Conservation (phyloP, 305 asterid species). For the Withania somnifera region DNA sequence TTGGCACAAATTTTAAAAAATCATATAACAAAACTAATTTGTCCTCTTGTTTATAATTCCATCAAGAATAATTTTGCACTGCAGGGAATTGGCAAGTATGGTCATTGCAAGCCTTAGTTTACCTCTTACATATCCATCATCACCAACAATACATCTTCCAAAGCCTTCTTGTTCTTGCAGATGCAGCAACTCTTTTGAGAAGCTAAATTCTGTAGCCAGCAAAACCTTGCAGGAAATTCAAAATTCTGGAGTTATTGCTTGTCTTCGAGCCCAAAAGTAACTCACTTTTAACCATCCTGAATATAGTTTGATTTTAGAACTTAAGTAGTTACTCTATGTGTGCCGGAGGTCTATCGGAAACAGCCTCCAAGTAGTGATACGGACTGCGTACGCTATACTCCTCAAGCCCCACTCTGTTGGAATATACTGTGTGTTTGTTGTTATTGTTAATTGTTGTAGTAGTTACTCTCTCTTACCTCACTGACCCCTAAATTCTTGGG, state of each 20-base stretch:
- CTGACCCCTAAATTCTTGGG: not conserved
- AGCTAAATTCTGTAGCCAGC: conserved; percentile 16
- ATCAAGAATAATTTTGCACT: not conserved
- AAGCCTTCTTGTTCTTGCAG: not conserved
- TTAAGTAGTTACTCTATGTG: not conserved
- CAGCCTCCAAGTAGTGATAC: no score
- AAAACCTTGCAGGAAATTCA: conserved; percentile 41
- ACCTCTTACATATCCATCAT: not conserved
- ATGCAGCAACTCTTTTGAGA: not conserved
- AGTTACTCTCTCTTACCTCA: not conserved
- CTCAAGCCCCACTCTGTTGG: no score
- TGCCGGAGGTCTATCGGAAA: no score
- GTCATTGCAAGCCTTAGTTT: not conserved
- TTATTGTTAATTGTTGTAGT: no score
- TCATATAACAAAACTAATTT: not conserved
- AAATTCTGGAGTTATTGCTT: conserved; percentile 64
- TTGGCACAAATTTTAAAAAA: not conserved
- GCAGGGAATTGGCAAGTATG: not conserved
- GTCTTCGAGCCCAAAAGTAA: conserved; percentile 73
- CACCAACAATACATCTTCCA: not conserved
- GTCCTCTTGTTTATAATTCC: not conserved
- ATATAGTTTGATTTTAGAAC: not conserved
- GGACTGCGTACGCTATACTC: no score
- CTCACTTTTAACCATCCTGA: not conserved
- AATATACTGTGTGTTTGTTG: no score